phyloP scores from a whole-genome alignment of 257 asterid species.

The Gentiana dahurica region DNA sequence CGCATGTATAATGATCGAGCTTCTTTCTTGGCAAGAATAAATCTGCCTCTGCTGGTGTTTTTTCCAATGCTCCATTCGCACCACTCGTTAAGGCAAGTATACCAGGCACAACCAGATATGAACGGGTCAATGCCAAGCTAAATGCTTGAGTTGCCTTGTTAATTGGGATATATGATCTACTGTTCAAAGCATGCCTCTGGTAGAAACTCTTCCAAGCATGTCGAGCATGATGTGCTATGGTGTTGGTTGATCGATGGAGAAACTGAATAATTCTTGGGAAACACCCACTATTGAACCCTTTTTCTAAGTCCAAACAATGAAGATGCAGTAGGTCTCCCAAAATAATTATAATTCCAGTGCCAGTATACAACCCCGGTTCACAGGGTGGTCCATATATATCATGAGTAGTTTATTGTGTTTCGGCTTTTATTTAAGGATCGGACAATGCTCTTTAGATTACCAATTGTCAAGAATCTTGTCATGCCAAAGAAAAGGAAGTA shows the following conservation, averaged over 20 bases:
- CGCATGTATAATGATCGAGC: conserved; percentile 25
- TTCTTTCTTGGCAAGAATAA: conserved; percentile 31
- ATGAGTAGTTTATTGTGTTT: neutral
- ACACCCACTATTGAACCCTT: conserved; percentile 10
- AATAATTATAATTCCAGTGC: conserved; percentile 6
- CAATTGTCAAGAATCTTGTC: conserved; percentile 6
- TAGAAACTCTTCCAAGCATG: conserved; percentile 58
- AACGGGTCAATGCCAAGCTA: conserved; percentile 61
- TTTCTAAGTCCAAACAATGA: conserved; percentile 21
- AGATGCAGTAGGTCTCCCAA: conserved; percentile 28
- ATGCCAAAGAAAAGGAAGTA: conserved; percentile 6
- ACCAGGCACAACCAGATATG: conserved; percentile 55
- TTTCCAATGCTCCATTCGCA: conserved; percentile 47
- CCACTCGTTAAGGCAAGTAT: conserved; percentile 48
- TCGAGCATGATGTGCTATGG: conserved; percentile 34
- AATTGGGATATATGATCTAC: conserved; percentile 24
- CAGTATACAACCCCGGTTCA: conserved; percentile 2
- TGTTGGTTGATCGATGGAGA: conserved; percentile 23
- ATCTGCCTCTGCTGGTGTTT: conserved; percentile 27
- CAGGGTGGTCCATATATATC: neutral
- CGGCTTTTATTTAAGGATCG: neutral
- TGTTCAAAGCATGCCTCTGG: conserved; percentile 18
- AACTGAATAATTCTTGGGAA: conserved; percentile 26
- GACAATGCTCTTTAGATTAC: conserved; percentile 7
- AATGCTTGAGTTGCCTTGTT: conserved; percentile 70